These are phyloP conservation scores for Mytilinidion resinicola DNA, from an alignment of 495 filamentous ascomycete species.

Conservation along the genomic window DNA sequence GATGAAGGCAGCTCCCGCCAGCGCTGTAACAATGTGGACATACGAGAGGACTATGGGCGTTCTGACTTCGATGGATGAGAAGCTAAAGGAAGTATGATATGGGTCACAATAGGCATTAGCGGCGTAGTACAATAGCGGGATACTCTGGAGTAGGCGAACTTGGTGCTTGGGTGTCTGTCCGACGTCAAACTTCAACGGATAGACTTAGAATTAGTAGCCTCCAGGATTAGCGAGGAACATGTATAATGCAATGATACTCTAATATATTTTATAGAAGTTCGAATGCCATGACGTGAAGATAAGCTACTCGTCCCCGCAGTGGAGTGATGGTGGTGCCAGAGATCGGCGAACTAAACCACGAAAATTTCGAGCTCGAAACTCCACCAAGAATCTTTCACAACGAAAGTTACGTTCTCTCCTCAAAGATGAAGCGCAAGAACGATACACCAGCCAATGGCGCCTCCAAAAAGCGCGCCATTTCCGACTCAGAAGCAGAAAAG, in stretches of 20 bases:
- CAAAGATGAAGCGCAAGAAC: slow-evolving; percentile 52
- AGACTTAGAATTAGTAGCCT: no score
- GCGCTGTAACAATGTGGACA: slow-evolving; percentile 97
- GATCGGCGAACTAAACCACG: background rate
- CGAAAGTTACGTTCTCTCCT: no score
- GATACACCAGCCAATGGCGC: slow-evolving; percentile 41
- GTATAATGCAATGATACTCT: no score
- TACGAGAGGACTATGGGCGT: slow-evolving; percentile 60
- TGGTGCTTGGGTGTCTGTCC: no score
- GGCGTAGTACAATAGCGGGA: no score
- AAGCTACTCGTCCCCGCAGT: background rate
- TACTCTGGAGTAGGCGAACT: no score
- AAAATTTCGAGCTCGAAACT: slow-evolving; percentile 15
- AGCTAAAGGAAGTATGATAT: background rate
- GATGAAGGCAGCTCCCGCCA: slow-evolving; percentile 89
- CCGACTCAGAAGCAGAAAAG: slow-evolving; percentile 40
- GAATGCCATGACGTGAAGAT: no score
- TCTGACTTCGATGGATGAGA: slow-evolving; percentile 13
- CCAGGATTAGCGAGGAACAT: no score
- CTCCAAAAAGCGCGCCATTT: slow-evolving; percentile 49
- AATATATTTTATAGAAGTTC: no score
- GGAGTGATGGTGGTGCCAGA: background rate
- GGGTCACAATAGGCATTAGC: no score
- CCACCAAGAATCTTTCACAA: background rate
- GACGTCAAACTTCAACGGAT: no score